Conservation (phyloP, 2,329 filamentous ascomycete species). For the Teratosphaeria gauchensis region DNA sequence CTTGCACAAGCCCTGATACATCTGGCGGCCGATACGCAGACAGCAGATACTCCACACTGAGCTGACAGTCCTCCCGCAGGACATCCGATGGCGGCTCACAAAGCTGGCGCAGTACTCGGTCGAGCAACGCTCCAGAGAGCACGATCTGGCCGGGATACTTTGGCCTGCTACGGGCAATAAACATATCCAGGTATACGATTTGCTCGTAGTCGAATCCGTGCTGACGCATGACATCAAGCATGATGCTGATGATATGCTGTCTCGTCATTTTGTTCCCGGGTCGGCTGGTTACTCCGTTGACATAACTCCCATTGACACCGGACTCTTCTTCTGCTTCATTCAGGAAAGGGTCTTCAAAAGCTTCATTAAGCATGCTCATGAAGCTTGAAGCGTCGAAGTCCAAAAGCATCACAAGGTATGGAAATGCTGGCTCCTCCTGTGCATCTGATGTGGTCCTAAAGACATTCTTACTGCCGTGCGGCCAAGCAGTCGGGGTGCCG, state of each 20-base stretch:
- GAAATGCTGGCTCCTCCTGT: conserved; percentile 63
- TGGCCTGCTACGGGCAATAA: conserved; percentile 86
- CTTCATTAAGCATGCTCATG: conserved; percentile 90
- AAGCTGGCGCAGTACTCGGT: conserved; percentile 68
- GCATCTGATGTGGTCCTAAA: conserved; percentile 50
- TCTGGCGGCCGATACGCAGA: conserved; percentile 89
- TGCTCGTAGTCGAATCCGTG: conserved; percentile 68
- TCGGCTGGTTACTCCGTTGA: conserved; percentile 15
- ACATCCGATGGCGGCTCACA: conserved; percentile 75
- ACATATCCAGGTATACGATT: conserved; percentile 96
- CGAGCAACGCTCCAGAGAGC: conserved; percentile 75
- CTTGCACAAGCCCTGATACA: conserved; percentile 61
- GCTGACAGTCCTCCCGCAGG: conserved; percentile 82
- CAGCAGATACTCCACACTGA: conserved; percentile 92
- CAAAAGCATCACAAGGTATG: conserved; percentile 73
- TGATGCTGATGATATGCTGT: conserved; percentile 83
- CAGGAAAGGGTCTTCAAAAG: conserved; percentile 88
- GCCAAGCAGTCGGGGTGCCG: conserved; percentile 67
- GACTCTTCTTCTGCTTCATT: conserved; percentile 56
- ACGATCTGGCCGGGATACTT: conserved; percentile 96
- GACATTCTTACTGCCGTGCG: conserved; percentile 50
- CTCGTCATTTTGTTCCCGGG: conserved; percentile 52
- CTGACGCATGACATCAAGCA: conserved; percentile 80
- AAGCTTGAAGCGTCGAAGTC: conserved; percentile 87
- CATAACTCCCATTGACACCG: conserved; percentile 15